Evolutionary conservation across 441 rosid species (phyloP).

Genomic region (Biscutella auriculata): DNA sequence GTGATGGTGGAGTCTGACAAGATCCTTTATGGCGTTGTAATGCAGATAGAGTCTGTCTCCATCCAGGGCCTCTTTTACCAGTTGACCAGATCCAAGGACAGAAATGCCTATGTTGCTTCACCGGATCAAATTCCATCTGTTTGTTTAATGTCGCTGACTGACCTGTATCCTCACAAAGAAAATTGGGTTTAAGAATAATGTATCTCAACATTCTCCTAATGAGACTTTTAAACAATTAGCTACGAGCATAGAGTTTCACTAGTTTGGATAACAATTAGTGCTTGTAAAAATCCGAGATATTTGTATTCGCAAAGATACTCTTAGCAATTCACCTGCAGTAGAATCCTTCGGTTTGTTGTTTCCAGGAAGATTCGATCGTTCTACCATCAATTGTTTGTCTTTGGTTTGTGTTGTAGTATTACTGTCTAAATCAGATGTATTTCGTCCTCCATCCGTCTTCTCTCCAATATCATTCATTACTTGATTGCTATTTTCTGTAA

Average conservation of each 20-base stretch:
- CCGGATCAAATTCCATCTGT: slow-evolving; percentile 69
- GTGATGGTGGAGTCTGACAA: slow-evolving; percentile 40
- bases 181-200: not conserved
- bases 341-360: slow-evolving; percentile 24
- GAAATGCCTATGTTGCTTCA: slow-evolving; percentile 84
- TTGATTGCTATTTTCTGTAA: slow-evolving; percentile 1
- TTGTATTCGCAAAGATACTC: not conserved
- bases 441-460: not conserved
- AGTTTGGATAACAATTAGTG: not conserved
- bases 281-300: not conserved
- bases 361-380: slow-evolving; percentile 24
- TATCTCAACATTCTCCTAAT: not conserved
- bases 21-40: slow-evolving; percentile 39
- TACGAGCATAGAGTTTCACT: not conserved
- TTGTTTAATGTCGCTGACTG: slow-evolving; percentile 19
- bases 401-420: slow-evolving; percentile 1
- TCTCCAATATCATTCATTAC: slow-evolving; percentile 9
- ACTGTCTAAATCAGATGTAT: slow-evolving; percentile 1
- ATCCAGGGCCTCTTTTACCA: slow-evolving; percentile 48
- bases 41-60: slow-evolving; percentile 74
- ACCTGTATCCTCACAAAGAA: slow-evolving; percentile 26
- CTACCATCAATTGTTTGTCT: slow-evolving; percentile 16
- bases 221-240: not conserved
- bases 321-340: slow-evolving; percentile 33
- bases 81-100: slow-evolving; percentile 87